Base-by-base conservation (phyloP, 352 stramenopile species). In the Phytophthora cryptogea region DNA sequence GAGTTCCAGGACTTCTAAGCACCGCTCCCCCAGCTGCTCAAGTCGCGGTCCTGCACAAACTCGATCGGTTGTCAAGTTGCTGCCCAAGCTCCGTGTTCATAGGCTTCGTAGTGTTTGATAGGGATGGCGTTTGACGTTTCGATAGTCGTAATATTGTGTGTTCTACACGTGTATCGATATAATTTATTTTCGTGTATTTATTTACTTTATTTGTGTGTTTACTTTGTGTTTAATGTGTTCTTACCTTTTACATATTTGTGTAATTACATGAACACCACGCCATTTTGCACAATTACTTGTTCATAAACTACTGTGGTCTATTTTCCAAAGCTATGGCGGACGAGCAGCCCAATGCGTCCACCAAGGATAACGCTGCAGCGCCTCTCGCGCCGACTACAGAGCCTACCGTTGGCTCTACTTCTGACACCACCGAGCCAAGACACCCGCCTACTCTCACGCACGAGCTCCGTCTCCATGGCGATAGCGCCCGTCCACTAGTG, bases 401-500 rank as follows among this genome's bases (percentile, higher is more conserved):
- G 47, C 7, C 16, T 26, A 0, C n/a, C 27, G 49, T 20, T 37
- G 40, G 23, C 33, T 42, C 16, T n/a, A 42, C 14, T 52, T 50
- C 33, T 2, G 30, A 8, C 36, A 41, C 1, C n/a, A 59, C 6
- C 8, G 61, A 68, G 36, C 2, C 20, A 35, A 62, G 9, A 40
- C 47, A 11, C 20, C 7, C 36, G 45, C 13, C 17, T 7, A 47
- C 27, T 8, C 50, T 72, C 37, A 47, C 36, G 35, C 58, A 71
- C 20, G 54, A 72, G 37, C 54, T 88, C 13, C 48, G 17, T 42
- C 59, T 88, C 39, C 72, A 61, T 13, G 58, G 60, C 35, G 59
- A 74, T 5, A 39, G 27, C n/a, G 45, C 76, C n/a, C 74, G 74
- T n/a, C 47, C 70, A 41, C 71, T 92, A 35, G 75, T 90, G 14